Evolutionary conservation across 2,329 filamentous ascomycete genomes (phyloP).

Genomic region (Fusarium pseudocircinatum): DNA sequence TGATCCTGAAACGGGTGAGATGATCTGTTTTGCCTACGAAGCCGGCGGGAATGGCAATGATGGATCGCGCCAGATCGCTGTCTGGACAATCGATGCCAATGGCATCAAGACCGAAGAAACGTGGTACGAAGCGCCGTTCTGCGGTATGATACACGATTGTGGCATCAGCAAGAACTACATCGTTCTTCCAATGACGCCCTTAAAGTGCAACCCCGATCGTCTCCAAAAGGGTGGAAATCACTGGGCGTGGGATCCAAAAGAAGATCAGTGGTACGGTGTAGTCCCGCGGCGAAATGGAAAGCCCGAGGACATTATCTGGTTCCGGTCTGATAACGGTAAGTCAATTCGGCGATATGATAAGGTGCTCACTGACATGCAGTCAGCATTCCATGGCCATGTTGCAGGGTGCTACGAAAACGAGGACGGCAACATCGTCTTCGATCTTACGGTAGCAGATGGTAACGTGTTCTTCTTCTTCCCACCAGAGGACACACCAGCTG

Average conservation of each 20-base stretch:
- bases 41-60: slow-evolving; percentile 4
- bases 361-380: not conserved
- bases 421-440: slow-evolving; percentile 13
- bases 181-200: slow-evolving; percentile 10
- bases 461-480: slow-evolving; percentile 29
- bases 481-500: not conserved
- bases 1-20: not conserved
- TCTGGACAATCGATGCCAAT: not conserved
- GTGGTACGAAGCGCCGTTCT: slow-evolving; percentile 16
- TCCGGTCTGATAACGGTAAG: slow-evolving; percentile 13
- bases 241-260: slow-evolving; percentile 9
- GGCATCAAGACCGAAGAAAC: not conserved
- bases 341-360: rapidly evolving
- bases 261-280: slow-evolving; percentile 1
- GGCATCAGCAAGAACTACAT: slow-evolving; percentile 19
- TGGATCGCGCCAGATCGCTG: not conserved
- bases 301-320: slow-evolving; percentile 4
- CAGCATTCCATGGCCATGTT: slow-evolving; percentile 23
- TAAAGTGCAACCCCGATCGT: not conserved
- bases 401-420: slow-evolving; percentile 18
- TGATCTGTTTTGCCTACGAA: slow-evolving; percentile 13
- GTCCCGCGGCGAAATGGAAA: slow-evolving; percentile 9
- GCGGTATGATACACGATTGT: slow-evolving; percentile 20
- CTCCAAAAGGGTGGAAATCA: slow-evolving; percentile 12
- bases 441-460: slow-evolving; percentile 15